Conservation (phyloP, 1,284 basidiomycete species). For the Cryptococcus sp. region DNA sequence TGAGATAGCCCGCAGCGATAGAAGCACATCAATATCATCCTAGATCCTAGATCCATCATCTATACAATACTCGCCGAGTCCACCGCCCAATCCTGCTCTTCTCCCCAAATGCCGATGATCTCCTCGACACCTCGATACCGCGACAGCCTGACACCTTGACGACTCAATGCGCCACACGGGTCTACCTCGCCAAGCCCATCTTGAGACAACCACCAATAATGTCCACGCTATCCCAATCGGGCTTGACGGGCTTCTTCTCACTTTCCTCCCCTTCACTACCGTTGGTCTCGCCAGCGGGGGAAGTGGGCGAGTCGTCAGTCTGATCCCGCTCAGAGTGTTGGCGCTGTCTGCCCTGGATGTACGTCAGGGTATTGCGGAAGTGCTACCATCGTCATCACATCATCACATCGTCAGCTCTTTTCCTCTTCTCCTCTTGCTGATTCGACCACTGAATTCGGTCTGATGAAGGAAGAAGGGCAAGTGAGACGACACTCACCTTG, state of each 20-base stretch:
- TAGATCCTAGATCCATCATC: too few species aligned
- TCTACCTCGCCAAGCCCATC: constrained; percentile 62
- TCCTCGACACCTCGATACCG: too few species aligned
- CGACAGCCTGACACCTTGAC: too few species aligned
- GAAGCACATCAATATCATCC: too few species aligned
- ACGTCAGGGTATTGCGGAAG: constrained; percentile 82
- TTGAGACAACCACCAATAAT: constrained; percentile 80
- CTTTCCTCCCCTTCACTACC: constrained; percentile 58
- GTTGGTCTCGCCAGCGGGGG: constrained; percentile 6
- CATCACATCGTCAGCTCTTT: neutral
- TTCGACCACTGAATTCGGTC: neutral
- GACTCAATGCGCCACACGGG: too few species aligned
- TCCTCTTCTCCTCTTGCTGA: neutral
- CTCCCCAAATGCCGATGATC: too few species aligned
- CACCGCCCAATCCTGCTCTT: too few species aligned
- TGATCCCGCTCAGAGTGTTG: constrained; percentile 26
- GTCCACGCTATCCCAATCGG: constrained; percentile 78
- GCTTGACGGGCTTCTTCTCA: constrained; percentile 32
- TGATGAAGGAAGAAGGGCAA: neutral
- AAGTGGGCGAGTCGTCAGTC: neutral
- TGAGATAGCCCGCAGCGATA: too few species aligned
- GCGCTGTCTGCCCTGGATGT: constrained; percentile 62
- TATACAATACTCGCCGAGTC: too few species aligned
- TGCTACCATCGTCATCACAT: constrained; percentile 57
- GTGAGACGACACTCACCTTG: constrained; percentile 34